Percentiles rank a stretch among this genome's conserved stretches.
phyloP scores from a whole-genome alignment of 2,329 filamentous ascomycete genomes.

The Aaosphaeria arxii region DNA sequence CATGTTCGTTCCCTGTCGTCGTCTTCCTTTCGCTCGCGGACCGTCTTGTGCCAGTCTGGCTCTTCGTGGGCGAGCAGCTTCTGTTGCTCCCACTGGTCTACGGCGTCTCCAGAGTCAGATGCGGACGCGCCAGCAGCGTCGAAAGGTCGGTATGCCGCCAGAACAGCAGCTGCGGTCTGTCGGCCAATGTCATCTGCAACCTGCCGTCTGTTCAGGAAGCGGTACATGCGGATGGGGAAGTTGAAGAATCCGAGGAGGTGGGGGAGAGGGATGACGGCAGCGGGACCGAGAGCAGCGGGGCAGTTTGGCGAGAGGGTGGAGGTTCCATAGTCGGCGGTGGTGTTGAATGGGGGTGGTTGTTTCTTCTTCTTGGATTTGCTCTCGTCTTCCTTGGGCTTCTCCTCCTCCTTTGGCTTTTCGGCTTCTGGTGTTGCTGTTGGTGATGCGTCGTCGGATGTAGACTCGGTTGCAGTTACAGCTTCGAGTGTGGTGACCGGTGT shows the following conservation, averaged over 20 bases:
- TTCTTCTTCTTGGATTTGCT: constrained; percentile 49
- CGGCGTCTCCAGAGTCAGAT: constrained; percentile 27
- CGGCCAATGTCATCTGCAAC: constrained; percentile 87
- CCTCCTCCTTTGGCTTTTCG: constrained; percentile 18
- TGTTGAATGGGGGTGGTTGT: constrained; percentile 68
- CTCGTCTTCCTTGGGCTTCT: constrained; percentile 35
- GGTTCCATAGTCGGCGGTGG: constrained; percentile 69
- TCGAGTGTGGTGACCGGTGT: constrained; percentile 1
- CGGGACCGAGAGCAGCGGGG: constrained; percentile 71
- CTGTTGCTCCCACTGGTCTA: constrained; percentile 59
- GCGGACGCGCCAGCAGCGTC: constrained; percentile 19
- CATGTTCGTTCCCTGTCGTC: constrained; percentile 62
- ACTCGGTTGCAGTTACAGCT: constrained; percentile 6
- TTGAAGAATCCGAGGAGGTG: constrained; percentile 91
- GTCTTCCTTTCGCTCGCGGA: constrained; percentile 54
- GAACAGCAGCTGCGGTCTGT: constrained; percentile 80
- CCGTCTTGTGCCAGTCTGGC: constrained; percentile 78
- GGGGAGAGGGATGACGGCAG: constrained; percentile 71
- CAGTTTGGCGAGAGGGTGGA: constrained; percentile 62
- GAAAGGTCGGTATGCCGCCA: constrained; percentile 55
- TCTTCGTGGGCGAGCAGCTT: constrained; percentile 68
- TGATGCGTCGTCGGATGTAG: constrained; percentile 31
- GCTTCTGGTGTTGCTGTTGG: constrained; percentile 24
- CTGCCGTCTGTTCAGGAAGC: constrained; percentile 79
- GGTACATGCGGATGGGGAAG: constrained; percentile 79